Percentiles rank a stretch among this genome's conserved stretches.
Evolutionary conservation across 1,139 yeast species (phyloP).

Genomic region (Kodamaea ohmeri): DNA sequence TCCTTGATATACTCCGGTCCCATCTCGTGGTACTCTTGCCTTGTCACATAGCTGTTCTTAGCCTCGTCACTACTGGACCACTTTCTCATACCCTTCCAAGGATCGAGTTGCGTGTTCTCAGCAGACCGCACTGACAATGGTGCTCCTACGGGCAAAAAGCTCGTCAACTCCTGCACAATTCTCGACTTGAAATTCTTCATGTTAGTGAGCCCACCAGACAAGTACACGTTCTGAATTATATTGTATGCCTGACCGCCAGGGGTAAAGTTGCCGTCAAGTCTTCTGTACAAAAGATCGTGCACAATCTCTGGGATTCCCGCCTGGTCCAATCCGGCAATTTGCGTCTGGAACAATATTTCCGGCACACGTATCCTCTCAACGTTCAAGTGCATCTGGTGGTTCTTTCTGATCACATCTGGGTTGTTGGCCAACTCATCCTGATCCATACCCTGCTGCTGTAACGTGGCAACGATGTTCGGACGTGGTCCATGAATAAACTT

Average conservation of each 20-base stretch:
- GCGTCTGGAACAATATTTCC: slow-evolving; percentile 90
- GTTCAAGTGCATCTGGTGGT: slow-evolving; percentile 85
- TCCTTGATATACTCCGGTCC: slow-evolving; percentile 90
- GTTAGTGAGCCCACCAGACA: slow-evolving; percentile 83
- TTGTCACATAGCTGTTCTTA: slow-evolving; percentile 52
- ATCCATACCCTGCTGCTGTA: slow-evolving; percentile 44
- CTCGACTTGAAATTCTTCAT: slow-evolving; percentile 68
- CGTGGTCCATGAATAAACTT: slow-evolving; percentile 88
- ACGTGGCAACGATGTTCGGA: slow-evolving; percentile 45
- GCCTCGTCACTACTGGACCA: slow-evolving; percentile 60
- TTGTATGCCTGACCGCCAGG: slow-evolving; percentile 54
- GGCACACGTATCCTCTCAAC: slow-evolving; percentile 91
- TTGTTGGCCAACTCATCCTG: slow-evolving; percentile 44
- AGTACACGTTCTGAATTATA: slow-evolving; percentile 60
- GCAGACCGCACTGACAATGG: slow-evolving; percentile 64
- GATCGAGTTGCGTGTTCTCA: slow-evolving; percentile 65
- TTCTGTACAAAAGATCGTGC: slow-evolving; percentile 61
- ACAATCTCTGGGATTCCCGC: slow-evolving; percentile 83
- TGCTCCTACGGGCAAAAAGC: slow-evolving; percentile 68
- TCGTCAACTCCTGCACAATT: slow-evolving; percentile 60
- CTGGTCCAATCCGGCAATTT: slow-evolving; percentile 92
- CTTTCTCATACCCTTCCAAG: slow-evolving; percentile 93
- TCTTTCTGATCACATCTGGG: slow-evolving; percentile 44
- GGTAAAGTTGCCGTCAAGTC: slow-evolving; percentile 52
- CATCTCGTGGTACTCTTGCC: slow-evolving; percentile 77